phyloP scores from a whole-genome alignment of 179 eudicot species.

The Carnegiea gigantea region DNA sequence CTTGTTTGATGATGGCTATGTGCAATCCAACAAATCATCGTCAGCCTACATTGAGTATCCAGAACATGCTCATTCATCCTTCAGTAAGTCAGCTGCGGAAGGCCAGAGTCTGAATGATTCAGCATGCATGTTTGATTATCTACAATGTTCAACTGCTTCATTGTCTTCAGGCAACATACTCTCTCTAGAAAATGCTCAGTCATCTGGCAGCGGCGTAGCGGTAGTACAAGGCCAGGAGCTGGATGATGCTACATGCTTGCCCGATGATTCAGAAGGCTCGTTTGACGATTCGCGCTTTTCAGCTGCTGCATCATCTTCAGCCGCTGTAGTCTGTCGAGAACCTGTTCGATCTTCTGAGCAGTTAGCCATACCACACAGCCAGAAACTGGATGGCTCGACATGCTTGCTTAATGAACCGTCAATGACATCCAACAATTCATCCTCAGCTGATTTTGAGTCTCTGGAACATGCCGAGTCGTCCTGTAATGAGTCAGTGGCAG shows the following conservation, averaged over 20 bases:
- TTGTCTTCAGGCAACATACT: neutral
- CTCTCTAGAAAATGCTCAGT: conserved; percentile 6
- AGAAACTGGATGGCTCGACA: conserved; percentile 12
- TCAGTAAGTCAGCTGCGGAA: neutral
- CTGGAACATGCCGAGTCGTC: conserved; percentile 27
- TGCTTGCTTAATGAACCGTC: conserved; percentile 25
- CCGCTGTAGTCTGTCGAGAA: neutral
- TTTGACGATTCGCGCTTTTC: neutral
- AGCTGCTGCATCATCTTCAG: neutral
- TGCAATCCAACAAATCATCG: neutral
- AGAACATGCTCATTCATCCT: neutral
- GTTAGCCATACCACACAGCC: conserved; percentile 8
- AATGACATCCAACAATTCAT: neutral
- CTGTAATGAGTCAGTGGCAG: neutral
- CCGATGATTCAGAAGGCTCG: neutral
- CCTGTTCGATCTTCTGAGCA: conserved; percentile 5
- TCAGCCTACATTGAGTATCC: neutral
- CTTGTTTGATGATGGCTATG: neutral
- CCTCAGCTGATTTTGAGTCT: conserved; percentile 9
- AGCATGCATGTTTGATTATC: neutral
- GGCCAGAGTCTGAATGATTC: neutral
- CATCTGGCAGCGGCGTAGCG: conserved; percentile 12
- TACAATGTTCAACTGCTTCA: neutral
- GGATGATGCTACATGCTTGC: conserved; percentile 19
- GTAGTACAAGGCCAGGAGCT: conserved; percentile 16